Base-by-base conservation (phyloP, 2,329 filamentous ascomycete species). In the Neofusicoccum ribis region DNA sequence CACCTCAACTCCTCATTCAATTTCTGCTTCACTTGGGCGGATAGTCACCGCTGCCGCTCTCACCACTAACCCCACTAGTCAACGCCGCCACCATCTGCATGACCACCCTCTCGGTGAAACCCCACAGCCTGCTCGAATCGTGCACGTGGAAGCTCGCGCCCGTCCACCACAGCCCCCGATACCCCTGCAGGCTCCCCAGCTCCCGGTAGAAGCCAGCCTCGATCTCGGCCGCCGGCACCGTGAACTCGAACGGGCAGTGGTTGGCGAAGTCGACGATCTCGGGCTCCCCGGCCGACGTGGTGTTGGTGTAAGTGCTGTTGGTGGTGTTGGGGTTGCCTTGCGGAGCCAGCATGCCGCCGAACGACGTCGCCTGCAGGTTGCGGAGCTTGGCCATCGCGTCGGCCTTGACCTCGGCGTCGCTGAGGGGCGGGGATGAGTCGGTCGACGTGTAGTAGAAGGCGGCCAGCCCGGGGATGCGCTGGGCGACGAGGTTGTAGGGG, bases 101-200 rank as follows among this genome's bases (percentile, higher is more conserved):
- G 14, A 54, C 49, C 15, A 52, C 46, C 7, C 39, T 36, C 63
- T 72, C 68, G 0, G 70, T 76, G 50, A 74, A 76, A 7, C 71
- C 65, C 73, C 73, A 77, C 15, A 78, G 65, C n/a, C 67, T 54
- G 44, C 61, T 68, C 3, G 73, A 74, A 69, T 74, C 73, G 36
- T 77, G 73, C 5, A 70, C 69, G 20, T 74, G 67, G 67, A 72
- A 74, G 6, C 71, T 67, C 9, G 69, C 69, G 5, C 73, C 73
- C 4, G 70, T 73, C 65, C 66, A 75, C 58, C 64, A 74, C 5
- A 71, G 74, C n/a, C 68, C 70, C 37, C 56, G 61, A 39, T 67
- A 47, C 5, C 73, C 73, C 34, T 75, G 73, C 20, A 76, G 44
- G 8, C 44, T 67, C 43, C 69, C 64, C 63, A 74, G 36, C 17